Evolutionary conservation across 257 asterid species (phyloP), one percentile per base, ranked within the genome.

Genomic region (Petunia secreta): DNA sequence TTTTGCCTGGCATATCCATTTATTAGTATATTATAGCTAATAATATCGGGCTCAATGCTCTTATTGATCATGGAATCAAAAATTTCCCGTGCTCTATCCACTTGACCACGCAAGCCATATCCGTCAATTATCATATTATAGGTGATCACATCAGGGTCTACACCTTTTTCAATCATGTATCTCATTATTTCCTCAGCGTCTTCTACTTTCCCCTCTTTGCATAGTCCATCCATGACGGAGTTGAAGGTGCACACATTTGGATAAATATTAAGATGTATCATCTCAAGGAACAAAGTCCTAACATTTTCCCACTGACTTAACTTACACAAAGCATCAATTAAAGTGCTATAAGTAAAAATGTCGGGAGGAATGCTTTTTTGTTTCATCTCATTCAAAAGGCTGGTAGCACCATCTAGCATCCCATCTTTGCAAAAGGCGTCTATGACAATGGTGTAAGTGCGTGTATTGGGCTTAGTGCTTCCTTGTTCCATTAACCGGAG

Each of bases 1-100:
- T 34, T 75, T 60, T 75, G 62, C 73, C 37, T 87, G 73, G 64
- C 82, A 71, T 86, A 82, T 54, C 90, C 88, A 46, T 84, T 76
- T 14, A 82, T 73, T 58, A 87, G 66, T 37, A 68, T 87, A 60
- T 14, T 77, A 54, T 80, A 86, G 53, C 86, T 63, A 44, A 46
- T 40, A 78, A 64, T 54, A 55, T 77, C 63, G 36, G 86, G 86
- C 15, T 54, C 50, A 63, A 67, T 9, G 6, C 75, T 75, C 25
- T 15, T 3, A 48, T 16, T 77, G 64, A 53, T 43, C 85, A 86
- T 79, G 7, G 66, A 41, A 15, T 78, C 82, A 38, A 84, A 82
- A 34, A 82, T 44, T 43, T 41, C 50, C 63, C 83, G 68, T 66
- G 86, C 88, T 50, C 55, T 57, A 40, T 85, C 80, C 38, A 80